Conservation (phyloP, 805 yeast genomes). For the Suhomyces prunicola region DNA sequence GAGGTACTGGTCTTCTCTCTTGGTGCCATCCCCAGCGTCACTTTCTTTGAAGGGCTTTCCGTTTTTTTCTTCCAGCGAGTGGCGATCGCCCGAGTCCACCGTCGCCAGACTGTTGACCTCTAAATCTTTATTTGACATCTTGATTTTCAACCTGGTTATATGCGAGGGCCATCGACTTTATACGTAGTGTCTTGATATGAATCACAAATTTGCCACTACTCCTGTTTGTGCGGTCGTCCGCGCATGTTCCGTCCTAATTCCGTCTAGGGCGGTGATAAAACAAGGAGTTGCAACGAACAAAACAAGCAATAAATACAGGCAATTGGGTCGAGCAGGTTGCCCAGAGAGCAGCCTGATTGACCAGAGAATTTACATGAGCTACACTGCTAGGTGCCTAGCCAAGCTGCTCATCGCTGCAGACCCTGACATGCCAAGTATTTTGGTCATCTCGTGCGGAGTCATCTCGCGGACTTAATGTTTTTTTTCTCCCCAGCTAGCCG, state of each 20-base stretch:
- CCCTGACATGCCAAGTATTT: background rate
- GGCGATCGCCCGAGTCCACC: background rate
- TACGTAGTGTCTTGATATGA: background rate
- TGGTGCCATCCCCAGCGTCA: constrained; percentile 44
- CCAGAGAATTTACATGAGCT: too few relatives aligned
- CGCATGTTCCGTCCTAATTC: background rate
- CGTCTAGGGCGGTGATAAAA: background rate
- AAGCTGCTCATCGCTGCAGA: too few relatives aligned
- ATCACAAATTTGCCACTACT: background rate
- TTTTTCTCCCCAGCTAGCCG: background rate
- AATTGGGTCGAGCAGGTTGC: too few relatives aligned
- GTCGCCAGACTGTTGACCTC: background rate
- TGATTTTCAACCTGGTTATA: background rate
- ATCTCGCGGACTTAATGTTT: background rate
- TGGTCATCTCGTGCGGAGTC: too few relatives aligned
- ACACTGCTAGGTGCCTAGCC: too few relatives aligned
- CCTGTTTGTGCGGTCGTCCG: background rate
- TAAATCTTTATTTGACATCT: background rate
- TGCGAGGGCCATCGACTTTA: background rate
- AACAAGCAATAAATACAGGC: too few relatives aligned
- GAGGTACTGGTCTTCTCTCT: constrained; percentile 36
- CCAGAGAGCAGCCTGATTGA: too few relatives aligned
- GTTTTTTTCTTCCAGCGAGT: background rate
- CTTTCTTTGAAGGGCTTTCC: constrained; percentile 25
- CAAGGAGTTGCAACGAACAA: too few relatives aligned